Base-by-base conservation (phyloP, 78 protist species). In the Thecamonas trahens region DNA sequence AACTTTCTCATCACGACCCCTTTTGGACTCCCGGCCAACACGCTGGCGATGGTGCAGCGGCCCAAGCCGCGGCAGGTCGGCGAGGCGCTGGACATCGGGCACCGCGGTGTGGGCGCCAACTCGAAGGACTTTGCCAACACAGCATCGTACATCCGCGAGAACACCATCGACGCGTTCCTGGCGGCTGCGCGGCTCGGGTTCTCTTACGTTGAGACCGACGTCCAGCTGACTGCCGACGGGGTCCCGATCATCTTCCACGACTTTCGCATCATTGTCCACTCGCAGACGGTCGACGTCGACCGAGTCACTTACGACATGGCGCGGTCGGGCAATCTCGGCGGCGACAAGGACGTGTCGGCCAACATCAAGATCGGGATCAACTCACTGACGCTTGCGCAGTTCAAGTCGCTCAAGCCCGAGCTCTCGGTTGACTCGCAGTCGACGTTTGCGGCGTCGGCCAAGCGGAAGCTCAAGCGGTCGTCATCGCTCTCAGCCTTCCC, bases 181-280 rank as follows among this genome's bases (percentile, higher is more conserved):
- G 71, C 84, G 6, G 91, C 91, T 0, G 82, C 85, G 6, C 49
- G 67, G 6, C 53, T 77, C 1, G 91, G 91, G 69, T 83, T 81
- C 7, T 78, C 70, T 29, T 77, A 76, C 47, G 68, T 84, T n/a
- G 61, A 55, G 54, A 74, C 75, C 32, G 91, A 85, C 53, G 91
- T 85, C 6, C 91, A 85, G 61, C 29, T 76, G 44, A 76, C 91
- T 2, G 7, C 58, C 14, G 91, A 85, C 53, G 29, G 39, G 32
- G 73, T 57, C 20, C 81, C 84, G 17, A 62, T 85, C 26, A 85
- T 85, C 49, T 74, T 67, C 40, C 91, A 85, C 78, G 82, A 85
- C 55, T 74, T 63, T 47, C 75, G 71, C 55, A 62, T 82, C 17
- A n/a, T 44, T n/a, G n/a, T n/a, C n/a, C n/a, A n/a, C n/a, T n/a